phyloP scores from a whole-genome alignment of 805 yeast genomes.

The Wickerhamomyces hampshirensis region DNA sequence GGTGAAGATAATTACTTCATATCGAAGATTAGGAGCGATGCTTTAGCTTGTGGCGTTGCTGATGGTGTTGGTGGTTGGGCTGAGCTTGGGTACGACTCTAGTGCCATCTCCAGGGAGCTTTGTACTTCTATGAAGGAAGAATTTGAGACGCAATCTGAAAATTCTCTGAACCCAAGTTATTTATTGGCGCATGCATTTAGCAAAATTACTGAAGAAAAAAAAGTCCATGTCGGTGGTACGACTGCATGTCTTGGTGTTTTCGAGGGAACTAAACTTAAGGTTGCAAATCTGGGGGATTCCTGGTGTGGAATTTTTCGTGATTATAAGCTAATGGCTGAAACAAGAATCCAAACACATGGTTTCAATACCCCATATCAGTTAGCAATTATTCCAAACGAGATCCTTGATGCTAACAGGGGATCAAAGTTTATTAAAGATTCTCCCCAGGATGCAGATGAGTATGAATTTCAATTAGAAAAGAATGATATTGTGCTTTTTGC shows the following conservation, averaged over 20 bases:
- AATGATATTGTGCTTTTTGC: slow-evolving; percentile 81
- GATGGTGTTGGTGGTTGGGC: slow-evolving; percentile 99
- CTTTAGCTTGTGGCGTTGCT: slow-evolving; percentile 69
- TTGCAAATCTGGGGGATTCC: slow-evolving; percentile 90
- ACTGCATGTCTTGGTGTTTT: slow-evolving; percentile 84
- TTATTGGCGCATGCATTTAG: slow-evolving; percentile 55
- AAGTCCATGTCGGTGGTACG: slow-evolving; percentile 86
- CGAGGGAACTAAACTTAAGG: slow-evolving; percentile 47
- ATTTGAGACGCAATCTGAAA: slow-evolving; percentile 7
- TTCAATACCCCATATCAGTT: slow-evolving; percentile 92
- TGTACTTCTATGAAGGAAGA: slow-evolving; percentile 49
- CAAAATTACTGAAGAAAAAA: slow-evolving; percentile 45
- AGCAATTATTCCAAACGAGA: slow-evolving; percentile 70
- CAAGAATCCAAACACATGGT: slow-evolving; percentile 75
- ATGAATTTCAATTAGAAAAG: slow-evolving; percentile 56
- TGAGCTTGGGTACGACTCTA: slow-evolving; percentile 84
- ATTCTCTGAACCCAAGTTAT: slow-evolving; percentile 24
- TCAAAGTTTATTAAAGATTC: slow-evolving; percentile 63
- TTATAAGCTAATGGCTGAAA: slow-evolving; percentile 54
- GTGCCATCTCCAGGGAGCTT: slow-evolving; percentile 79
- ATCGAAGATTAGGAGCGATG: slow-evolving; percentile 28
- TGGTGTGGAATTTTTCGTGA: slow-evolving; percentile 86
- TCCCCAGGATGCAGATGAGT: slow-evolving; percentile 66
- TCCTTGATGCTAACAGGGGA: slow-evolving; percentile 42
- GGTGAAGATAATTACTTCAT: slow-evolving; percentile 77